Evolutionary conservation across 306 rosid species (phyloP).

Genomic region (Malus sieversii): DNA sequence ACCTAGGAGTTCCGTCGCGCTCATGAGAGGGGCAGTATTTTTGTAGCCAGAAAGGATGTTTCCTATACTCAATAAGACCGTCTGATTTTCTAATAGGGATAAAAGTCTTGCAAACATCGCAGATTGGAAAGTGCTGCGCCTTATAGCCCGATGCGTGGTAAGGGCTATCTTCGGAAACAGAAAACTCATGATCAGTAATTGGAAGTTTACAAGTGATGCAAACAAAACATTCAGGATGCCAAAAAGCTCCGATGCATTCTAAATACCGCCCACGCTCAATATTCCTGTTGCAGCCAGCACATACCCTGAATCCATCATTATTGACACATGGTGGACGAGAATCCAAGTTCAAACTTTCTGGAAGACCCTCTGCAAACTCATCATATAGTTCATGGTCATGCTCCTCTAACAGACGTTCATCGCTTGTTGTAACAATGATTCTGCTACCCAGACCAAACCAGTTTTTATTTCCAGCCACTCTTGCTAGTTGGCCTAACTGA

Average conservation of each 20-base stretch:
- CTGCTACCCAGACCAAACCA: too few relatives aligned
- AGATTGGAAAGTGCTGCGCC: slow-evolving; percentile 78
- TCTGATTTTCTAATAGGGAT: slow-evolving; percentile 65
- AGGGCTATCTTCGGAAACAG: slow-evolving; percentile 50
- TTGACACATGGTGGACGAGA: neutral
- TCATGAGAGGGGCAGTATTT: slow-evolving; percentile 96
- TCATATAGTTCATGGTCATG: too few relatives aligned
- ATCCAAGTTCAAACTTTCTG: too few relatives aligned
- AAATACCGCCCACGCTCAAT: slow-evolving; percentile 65
- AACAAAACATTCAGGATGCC: slow-evolving; percentile 92
- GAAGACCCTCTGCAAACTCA: too few relatives aligned
- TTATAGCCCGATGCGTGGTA: slow-evolving; percentile 79
- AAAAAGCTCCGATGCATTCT: slow-evolving; percentile 60
- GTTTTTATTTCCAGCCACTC: too few relatives aligned
- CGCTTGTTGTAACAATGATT: too few relatives aligned
- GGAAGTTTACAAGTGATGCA: slow-evolving; percentile 69
- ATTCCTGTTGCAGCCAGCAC: slow-evolving; percentile 83
- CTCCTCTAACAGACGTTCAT: too few relatives aligned
- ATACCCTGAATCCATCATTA: slow-evolving; percentile 34
- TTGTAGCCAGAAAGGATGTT: slow-evolving; percentile 90
- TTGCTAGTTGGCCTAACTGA: too few relatives aligned
- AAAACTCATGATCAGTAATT: slow-evolving; percentile 78
- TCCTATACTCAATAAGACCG: slow-evolving; percentile 85
- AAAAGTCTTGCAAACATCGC: slow-evolving; percentile 76
- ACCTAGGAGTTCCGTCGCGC: slow-evolving; percentile 79